Conservation (phyloP, 1,284 basidiomycete genomes). For the Singerocomus rubriflavus region DNA sequence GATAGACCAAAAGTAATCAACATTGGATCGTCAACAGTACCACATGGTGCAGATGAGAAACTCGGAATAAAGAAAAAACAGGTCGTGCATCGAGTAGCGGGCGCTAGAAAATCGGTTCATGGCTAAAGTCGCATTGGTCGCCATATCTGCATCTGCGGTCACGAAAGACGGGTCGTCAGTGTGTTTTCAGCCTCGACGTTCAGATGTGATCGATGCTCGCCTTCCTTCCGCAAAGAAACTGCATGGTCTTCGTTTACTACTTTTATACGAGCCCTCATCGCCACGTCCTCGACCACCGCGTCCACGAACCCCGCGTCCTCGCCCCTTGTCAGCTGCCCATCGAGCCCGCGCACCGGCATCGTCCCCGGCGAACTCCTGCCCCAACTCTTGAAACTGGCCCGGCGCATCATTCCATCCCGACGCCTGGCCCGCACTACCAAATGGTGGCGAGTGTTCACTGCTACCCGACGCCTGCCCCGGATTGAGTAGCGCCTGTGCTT, state of each 20-base stretch:
- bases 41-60: constrained; percentile 12
- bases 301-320: constrained; percentile 33
- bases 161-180: constrained; percentile 45
- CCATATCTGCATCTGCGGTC: constrained; percentile 78
- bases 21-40: constrained; percentile 15
- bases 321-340: constrained; percentile 40
- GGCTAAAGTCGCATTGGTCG: constrained; percentile 79
- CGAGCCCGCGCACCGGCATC: constrained; percentile 39
- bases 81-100: background rate
- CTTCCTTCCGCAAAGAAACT: constrained; percentile 85
- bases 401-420: constrained; percentile 26
- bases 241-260: constrained; percentile 80
- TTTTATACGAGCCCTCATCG: constrained; percentile 55
- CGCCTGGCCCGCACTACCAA: constrained; percentile 23
- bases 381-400: constrained; percentile 36
- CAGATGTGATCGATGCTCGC: constrained; percentile 60
- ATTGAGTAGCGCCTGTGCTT: constrained; percentile 40
- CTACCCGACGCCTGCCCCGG: constrained; percentile 23
- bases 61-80: background rate
- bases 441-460: constrained; percentile 25
- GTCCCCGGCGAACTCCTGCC: constrained; percentile 32
- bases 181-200: constrained; percentile 38
- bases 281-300: constrained; percentile 48
- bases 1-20: constrained; percentile 10
- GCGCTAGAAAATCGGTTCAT: constrained; percentile 46